phyloP scores from a whole-genome alignment of 1,139 yeast species.

The Kodamaea suecica region DNA sequence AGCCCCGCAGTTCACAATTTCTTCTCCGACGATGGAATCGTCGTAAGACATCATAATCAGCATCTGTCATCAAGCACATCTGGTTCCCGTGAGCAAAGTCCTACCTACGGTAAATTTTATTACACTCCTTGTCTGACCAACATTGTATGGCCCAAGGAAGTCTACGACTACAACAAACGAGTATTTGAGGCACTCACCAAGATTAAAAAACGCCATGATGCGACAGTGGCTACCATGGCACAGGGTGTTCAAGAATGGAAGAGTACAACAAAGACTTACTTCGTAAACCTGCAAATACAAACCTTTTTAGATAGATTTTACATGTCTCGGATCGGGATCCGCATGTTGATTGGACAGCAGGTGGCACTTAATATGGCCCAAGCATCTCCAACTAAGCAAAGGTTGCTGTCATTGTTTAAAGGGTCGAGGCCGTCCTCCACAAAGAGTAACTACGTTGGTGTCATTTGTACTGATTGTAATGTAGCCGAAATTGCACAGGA shows the following conservation, averaged over 20 bases:
- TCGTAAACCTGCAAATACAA: constrained; percentile 64
- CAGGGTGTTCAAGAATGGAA: constrained; percentile 94
- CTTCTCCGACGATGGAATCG: constrained; percentile 12
- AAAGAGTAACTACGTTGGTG: constrained; percentile 68
- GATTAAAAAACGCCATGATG: constrained; percentile 84
- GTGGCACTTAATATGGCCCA: constrained; percentile 75
- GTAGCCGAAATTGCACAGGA: constrained; percentile 77
- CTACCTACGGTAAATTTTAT: constrained; percentile 54
- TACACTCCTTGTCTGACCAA: constrained; percentile 55
- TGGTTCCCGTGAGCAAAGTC: constrained; percentile 19
- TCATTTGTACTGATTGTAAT: constrained; percentile 77
- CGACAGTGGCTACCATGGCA: constrained; percentile 90
- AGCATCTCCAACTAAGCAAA: constrained; percentile 42
- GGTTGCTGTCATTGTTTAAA: constrained; percentile 34
- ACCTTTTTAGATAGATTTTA: constrained; percentile 78
- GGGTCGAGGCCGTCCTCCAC: constrained; percentile 19
- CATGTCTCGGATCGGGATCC: constrained; percentile 82
- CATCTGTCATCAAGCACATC: constrained; percentile 7
- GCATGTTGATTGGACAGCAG: constrained; percentile 89
- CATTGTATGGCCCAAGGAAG: constrained; percentile 69
- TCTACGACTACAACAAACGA: constrained; percentile 63
- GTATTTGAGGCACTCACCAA: constrained; percentile 66
- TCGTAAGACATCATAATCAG: constrained; percentile 17
- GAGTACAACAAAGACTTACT: constrained; percentile 44
- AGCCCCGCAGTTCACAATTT: constrained; percentile 44